Base-by-base conservation (phyloP, 345 rosid genomes). In the Arabis hirsuta region DNA sequence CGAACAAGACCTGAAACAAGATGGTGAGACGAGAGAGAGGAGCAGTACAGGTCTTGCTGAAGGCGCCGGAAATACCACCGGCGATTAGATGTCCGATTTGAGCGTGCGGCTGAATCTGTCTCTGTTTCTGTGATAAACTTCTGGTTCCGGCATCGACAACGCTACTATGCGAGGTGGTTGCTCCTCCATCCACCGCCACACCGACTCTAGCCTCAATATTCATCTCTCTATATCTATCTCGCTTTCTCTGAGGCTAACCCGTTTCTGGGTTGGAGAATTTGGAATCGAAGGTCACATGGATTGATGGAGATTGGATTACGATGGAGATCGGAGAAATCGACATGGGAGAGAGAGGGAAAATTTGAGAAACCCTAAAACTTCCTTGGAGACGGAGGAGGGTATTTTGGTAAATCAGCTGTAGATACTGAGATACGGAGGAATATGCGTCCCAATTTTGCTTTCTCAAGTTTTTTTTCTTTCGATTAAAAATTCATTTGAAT, bases 21-120 rank as follows among this genome's bases (percentile, higher is more conserved):
- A 96, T 95, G 62, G 98, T 92, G 69, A 96, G 91, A 48, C 99
- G 97, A 71, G 96, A 89, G 1, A 92, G 88, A 80, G 99, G 99
- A 19, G 99, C 99, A 3, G 99, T 96, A 51, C 98, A 92, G 6
- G 99, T 95, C 79, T 95, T 95, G 87, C 97, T 83, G 63, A 95
- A 85, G 56, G 98, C 99, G 24, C 99, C 99, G 13, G 98, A 96
- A 51, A 95, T 62, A 32, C 99, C 98, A 42, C 99, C 97, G 9
- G 99, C 94, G 12, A 92, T 59, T 22, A 95, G 84, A 79, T 87
- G 71, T 7, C 90, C 94, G 29, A 87, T 20, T 76, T 82, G 82
- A 26, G 74, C 55, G 51, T 84, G 81, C 54, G 68, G 88, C 14
- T 76, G 76, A 66, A 55, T 71, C 47, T 77, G 77, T 24, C 82